Conservation (phyloP, 352 stramenopile species). For the Pythium utonaiense region DNA sequence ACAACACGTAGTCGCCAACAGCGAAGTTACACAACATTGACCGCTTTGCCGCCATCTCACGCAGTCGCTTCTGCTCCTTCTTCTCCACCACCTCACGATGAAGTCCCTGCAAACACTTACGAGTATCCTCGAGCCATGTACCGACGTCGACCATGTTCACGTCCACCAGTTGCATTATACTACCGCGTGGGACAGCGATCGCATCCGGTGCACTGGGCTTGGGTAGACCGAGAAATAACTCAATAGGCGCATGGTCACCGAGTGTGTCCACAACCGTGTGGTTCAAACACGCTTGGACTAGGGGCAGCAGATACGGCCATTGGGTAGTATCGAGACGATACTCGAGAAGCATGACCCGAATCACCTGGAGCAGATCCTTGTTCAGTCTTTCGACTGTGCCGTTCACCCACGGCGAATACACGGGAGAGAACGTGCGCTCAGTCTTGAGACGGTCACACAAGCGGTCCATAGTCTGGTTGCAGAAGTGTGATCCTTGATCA, state of each 20-base stretch:
- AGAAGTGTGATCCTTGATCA: slow-evolving; percentile 33
- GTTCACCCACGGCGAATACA: slow-evolving; percentile 36
- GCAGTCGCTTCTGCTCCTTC: background rate
- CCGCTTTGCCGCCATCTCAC: background rate
- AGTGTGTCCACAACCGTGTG: background rate
- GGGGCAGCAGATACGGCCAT: slow-evolving; percentile 21
- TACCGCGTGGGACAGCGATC: background rate
- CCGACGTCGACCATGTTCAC: background rate
- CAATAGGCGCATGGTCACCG: background rate
- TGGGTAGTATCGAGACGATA: background rate
- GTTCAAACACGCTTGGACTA: slow-evolving; percentile 13
- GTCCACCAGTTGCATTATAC: background rate
- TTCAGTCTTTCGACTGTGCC: slow-evolving; percentile 36
- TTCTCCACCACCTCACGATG: background rate
- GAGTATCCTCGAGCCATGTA: background rate
- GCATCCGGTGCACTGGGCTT: background rate
- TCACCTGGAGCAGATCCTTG: background rate
- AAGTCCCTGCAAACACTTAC: background rate
- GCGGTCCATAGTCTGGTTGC: slow-evolving; percentile 19
- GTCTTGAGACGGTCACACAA: slow-evolving; percentile 29
- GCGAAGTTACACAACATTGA: background rate
- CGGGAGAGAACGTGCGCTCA: too few relatives aligned
- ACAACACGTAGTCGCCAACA: background rate
- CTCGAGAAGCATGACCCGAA: slow-evolving; percentile 4
- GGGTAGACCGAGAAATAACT: background rate